Evolutionary conservation across 2,329 filamentous ascomycete species (phyloP), one percentile per base, ranked within the genome.

Genomic region (Aspergillus texensis): DNA sequence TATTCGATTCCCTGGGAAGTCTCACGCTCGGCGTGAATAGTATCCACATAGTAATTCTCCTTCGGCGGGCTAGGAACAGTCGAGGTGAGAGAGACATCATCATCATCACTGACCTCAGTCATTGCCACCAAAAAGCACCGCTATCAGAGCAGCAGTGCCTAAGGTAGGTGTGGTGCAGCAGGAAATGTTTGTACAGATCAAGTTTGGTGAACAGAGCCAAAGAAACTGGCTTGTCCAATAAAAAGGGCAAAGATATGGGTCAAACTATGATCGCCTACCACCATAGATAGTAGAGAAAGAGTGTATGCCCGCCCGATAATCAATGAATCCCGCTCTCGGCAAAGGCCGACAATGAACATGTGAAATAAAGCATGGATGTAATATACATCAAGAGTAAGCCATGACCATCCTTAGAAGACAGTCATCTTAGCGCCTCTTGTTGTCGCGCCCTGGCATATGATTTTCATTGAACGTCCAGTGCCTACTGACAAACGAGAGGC

Each of bases 11-110:
- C 76, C 12, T 73, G 73, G 5, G 78, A 67, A 4, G 71, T 60
- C 10, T 74, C 64, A 1, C 68, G 76, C 69, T 88, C 82, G 0
- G 81, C 80, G 21, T 87, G 74, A 39, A 90, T 81, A 19, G 77
- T 76, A 50, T 89, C 84, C 8, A 89, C 83, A 3, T 80, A 76
- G 70, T 84, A 89, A 64, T 86, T 83, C 16, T 79, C 75, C 30
- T 82, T 78, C 3, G 77, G 70, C 14, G 83, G 78, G 66, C 77
- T 81, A 16, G 48, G 55, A 2, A 62, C 69, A 1, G 85, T 88
- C 1, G 88, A 90, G 0, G 82, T 85, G 48, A 88, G 62, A 1
- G 88, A 89, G 45, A 89, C 83, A 28, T 41, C 39, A 41, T 76
- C 81, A 57, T 86, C 82, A 36, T 84, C 82, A 54, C 75, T 74